Evolutionary conservation across 2,329 filamentous ascomycete genomes (phyloP).

Genomic region (Cladosporium sphaerospermum): DNA sequence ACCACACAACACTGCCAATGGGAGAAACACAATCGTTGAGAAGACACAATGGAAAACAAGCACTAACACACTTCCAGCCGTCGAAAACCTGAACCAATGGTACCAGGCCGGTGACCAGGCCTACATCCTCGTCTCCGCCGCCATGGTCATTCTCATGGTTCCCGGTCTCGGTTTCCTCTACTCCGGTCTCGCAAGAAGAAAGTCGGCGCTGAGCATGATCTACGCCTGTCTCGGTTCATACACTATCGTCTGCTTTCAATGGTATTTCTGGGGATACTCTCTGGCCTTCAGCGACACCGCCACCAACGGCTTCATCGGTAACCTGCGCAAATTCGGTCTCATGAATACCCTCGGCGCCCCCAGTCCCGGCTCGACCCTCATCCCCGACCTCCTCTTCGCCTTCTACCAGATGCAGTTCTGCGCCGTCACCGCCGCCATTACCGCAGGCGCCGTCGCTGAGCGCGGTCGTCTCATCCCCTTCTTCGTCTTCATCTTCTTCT

Average conservation of each 20-base stretch:
- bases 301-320: slow-evolving; percentile 85
- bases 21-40: not conserved
- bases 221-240: slow-evolving; percentile 95
- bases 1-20: not conserved
- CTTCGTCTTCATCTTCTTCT: slow-evolving; percentile 93
- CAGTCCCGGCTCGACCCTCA: slow-evolving; percentile 80
- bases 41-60: not conserved
- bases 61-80: slow-evolving; percentile 46
- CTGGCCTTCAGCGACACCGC: slow-evolving; percentile 79
- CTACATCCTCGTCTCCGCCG: slow-evolving; percentile 82
- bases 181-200: slow-evolving; percentile 92
- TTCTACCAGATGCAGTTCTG: slow-evolving; percentile 99
- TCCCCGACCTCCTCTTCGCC: slow-evolving; percentile 84
- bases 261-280: slow-evolving; percentile 99
- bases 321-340: slow-evolving; percentile 83
- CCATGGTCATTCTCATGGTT: slow-evolving; percentile 95
- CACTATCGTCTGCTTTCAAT: slow-evolving; percentile 90
- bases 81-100: slow-evolving; percentile 92
- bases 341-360: slow-evolving; percentile 75
- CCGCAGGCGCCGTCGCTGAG: slow-evolving; percentile 88
- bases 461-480: slow-evolving; percentile 85
- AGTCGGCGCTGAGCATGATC: slow-evolving; percentile 93
- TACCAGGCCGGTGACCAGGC: slow-evolving; percentile 86
- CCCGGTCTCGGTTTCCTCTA: slow-evolving; percentile 96
- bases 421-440: slow-evolving; percentile 82